These are phyloP conservation scores for Apiospora arundinis DNA, from an alignment of 2,329 filamentous ascomycete species.

Conservation along the genomic window DNA sequence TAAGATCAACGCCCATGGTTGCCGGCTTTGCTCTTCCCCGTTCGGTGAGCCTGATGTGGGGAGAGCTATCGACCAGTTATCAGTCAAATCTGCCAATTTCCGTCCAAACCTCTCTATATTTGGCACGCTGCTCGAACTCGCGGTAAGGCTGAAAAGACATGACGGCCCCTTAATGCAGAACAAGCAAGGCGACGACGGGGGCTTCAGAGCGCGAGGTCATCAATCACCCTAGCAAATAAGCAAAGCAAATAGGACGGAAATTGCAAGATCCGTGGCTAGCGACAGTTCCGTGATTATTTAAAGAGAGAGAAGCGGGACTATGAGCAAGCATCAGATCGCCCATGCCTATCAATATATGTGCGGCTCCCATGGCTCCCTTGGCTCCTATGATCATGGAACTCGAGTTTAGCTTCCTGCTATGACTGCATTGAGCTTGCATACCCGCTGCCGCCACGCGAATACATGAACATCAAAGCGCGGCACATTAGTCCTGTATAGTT, in stretches of 20 bases:
- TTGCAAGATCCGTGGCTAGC: background rate
- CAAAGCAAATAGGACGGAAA: background rate
- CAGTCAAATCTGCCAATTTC: background rate
- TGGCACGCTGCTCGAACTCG: background rate
- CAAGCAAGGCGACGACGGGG: background rate
- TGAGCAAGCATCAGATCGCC: background rate
- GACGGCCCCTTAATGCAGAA: background rate
- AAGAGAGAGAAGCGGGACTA: background rate
- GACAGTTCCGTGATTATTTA: background rate
- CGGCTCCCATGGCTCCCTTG: background rate
- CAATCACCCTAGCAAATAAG: background rate
- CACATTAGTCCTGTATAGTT: background rate
- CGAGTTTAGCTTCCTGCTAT: background rate
- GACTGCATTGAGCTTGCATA: slow-evolving; percentile 17
- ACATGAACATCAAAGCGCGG: background rate
- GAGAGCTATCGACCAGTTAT: background rate
- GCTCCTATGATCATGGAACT: slow-evolving; percentile 1
- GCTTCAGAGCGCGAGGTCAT: background rate
- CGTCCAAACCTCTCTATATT: background rate
- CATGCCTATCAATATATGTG: background rate
- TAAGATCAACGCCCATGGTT: background rate
- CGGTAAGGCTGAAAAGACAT: background rate
- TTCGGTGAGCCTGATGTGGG: background rate
- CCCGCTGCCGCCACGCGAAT: background rate
- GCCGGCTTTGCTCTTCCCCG: background rate